Evolutionary conservation across 208 protist species (phyloP).

Genomic region (Trichomonas vaginalis): DNA sequence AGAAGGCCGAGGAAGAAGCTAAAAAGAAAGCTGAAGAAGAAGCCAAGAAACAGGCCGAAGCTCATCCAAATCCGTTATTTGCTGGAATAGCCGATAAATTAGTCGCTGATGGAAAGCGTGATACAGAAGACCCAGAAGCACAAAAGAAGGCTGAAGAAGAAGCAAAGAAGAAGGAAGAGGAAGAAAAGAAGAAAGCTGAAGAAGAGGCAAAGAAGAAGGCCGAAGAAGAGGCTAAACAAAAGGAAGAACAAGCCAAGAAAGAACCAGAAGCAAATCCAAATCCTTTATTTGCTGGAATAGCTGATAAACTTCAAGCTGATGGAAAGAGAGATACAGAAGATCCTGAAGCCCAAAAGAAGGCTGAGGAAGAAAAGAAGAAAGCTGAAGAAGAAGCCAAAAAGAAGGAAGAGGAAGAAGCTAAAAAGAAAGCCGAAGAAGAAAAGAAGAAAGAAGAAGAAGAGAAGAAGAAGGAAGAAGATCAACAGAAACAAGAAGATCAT

Average conservation of each 20-base stretch:
- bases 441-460: background rate
- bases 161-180: background rate
- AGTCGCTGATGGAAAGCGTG: background rate
- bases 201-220: background rate
- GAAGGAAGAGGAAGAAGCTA: background rate
- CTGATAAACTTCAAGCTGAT: background rate
- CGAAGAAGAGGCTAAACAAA: background rate
- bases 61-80: background rate
- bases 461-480: background rate
- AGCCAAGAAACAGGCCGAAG: background rate
- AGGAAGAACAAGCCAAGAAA: background rate
- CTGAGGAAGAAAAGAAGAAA: background rate
- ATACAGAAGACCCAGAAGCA: background rate
- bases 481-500: background rate
- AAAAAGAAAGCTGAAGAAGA: background rate
- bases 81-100: background rate
- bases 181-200: background rate
- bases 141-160: background rate
- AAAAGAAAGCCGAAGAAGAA: background rate
- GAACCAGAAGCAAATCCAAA: background rate
- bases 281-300: background rate
- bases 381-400: background rate
- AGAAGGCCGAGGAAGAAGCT: background rate
- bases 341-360: background rate
- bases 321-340: background rate